phyloP scores from a whole-genome alignment of 2,329 filamentous ascomycete species.

The Colletotrichum sp. region DNA sequence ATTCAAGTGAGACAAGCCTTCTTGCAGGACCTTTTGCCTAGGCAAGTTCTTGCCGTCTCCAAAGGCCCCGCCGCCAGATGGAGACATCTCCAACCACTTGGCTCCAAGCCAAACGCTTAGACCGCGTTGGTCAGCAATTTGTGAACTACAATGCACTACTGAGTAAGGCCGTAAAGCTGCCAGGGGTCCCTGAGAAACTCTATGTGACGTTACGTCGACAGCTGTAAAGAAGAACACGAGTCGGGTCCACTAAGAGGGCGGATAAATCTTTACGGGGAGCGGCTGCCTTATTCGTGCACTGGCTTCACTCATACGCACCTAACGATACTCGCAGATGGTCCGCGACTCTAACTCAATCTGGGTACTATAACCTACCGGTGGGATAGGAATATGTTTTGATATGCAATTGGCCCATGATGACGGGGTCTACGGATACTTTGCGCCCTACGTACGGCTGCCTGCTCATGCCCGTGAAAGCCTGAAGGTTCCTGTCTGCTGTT shows the following conservation, averaged over 20 bases:
- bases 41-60: background rate
- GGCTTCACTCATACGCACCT: background rate
- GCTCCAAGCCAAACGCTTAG: background rate
- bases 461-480: background rate
- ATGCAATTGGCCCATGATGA: background rate
- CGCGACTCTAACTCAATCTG: background rate
- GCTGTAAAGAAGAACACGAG: background rate
- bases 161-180: background rate
- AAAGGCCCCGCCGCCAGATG: background rate
- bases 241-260: background rate
- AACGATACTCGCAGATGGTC: background rate
- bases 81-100: background rate
- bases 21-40: background rate
- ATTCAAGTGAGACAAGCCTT: background rate
- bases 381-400: background rate
- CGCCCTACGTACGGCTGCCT: too few relatives aligned
- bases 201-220: background rate
- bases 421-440: too few relatives aligned
- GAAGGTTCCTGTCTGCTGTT: background rate
- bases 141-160: background rate
- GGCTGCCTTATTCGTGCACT: background rate
- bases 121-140: background rate
- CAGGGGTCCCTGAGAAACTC: background rate
- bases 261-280: background rate
- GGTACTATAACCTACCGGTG: background rate